Evolutionary conservation across 2,329 filamentous ascomycete genomes (phyloP).

Genomic region (Fusarium ambrosium): DNA sequence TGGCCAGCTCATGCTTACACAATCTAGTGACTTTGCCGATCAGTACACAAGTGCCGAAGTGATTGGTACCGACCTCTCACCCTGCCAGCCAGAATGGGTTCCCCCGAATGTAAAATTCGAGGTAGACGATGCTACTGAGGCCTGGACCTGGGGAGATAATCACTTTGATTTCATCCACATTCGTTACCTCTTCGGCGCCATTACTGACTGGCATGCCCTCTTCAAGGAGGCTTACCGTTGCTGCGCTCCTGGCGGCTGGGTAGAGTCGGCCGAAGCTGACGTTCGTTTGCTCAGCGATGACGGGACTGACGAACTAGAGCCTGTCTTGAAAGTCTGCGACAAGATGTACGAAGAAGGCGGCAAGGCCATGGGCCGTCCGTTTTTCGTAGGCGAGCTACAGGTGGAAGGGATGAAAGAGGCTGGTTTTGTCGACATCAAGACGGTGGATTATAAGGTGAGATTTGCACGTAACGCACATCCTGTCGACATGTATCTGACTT

Average conservation of each 20-base stretch:
- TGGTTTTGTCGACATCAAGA: constrained; percentile 19
- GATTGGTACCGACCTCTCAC: constrained; percentile 17
- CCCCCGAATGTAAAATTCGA: constrained; percentile 24
- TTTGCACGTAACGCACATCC: accelerated
- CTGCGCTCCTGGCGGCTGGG: constrained; percentile 22
- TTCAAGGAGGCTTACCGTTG: constrained; percentile 16
- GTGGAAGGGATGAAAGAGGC: constrained; percentile 21
- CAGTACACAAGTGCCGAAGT: constrained; percentile 17
- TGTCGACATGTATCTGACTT: accelerated
- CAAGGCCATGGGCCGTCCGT: constrained; percentile 1
- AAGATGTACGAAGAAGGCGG: constrained; percentile 20
- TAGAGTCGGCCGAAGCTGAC: constrained; percentile 21
- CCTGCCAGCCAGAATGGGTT: constrained; percentile 17
- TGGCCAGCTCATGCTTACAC: background rate
- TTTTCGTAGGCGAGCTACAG: constrained; percentile 18
- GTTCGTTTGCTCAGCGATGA: constrained; percentile 16
- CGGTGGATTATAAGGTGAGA: constrained; percentile 12
- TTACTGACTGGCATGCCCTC: constrained; percentile 9
- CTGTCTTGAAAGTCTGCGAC: constrained; percentile 8
- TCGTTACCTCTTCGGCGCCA: constrained; percentile 22
- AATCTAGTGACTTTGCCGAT: constrained; percentile 18
- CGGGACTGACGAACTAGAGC: constrained; percentile 6
- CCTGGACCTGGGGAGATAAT: constrained; percentile 17
- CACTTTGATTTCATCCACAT: constrained; percentile 22
- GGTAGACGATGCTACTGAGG: constrained; percentile 17